phyloP scores from a whole-genome alignment of 108 stramenopile species.

The Aurantiochytrium sp. region DNA sequence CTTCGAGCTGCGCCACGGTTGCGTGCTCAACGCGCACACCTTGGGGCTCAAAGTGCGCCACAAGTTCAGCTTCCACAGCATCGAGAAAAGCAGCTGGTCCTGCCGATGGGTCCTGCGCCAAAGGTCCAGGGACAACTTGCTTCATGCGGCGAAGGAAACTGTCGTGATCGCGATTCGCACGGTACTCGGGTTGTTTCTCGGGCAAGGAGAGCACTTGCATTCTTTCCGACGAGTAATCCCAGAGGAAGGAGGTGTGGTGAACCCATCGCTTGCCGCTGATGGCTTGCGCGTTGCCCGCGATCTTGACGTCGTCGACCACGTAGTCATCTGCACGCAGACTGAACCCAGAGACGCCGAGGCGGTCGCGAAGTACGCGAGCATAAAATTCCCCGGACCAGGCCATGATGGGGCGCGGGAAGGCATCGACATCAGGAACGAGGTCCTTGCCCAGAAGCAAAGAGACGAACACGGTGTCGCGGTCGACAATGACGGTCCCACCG shows the following conservation, averaged over 20 bases:
- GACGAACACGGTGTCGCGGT: slow-evolving; percentile 66
- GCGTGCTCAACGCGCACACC: background rate
- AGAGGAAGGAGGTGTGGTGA: slow-evolving; percentile 88
- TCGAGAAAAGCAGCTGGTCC: background rate
- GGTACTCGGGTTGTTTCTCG: slow-evolving; percentile 74
- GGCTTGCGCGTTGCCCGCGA: slow-evolving; percentile 88
- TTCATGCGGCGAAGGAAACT: slow-evolving; percentile 69
- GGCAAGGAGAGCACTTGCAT: slow-evolving; percentile 77
- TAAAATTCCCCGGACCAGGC: slow-evolving; percentile 70
- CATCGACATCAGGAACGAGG: slow-evolving; percentile 32
- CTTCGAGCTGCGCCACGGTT: background rate
- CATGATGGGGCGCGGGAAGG: slow-evolving; percentile 78
- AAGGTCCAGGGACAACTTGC: slow-evolving; percentile 5
- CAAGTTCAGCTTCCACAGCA: background rate
- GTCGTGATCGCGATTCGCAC: slow-evolving; percentile 67
- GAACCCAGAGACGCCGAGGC: slow-evolving; percentile 14
- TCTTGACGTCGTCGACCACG: slow-evolving; percentile 65
- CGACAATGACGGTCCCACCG: slow-evolving; percentile 86
- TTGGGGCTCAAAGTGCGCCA: background rate
- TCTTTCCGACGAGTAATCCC: slow-evolving; percentile 63
- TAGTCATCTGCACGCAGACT: slow-evolving; percentile 77
- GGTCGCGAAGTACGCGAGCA: background rate
- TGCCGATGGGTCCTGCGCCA: background rate
- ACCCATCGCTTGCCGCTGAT: slow-evolving; percentile 73
- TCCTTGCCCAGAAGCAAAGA: slow-evolving; percentile 65